Evolutionary conservation across 2,329 filamentous ascomycete species (phyloP), one percentile per base, ranked within the genome.

Genomic region (Rhexocercosporidium sp.): DNA sequence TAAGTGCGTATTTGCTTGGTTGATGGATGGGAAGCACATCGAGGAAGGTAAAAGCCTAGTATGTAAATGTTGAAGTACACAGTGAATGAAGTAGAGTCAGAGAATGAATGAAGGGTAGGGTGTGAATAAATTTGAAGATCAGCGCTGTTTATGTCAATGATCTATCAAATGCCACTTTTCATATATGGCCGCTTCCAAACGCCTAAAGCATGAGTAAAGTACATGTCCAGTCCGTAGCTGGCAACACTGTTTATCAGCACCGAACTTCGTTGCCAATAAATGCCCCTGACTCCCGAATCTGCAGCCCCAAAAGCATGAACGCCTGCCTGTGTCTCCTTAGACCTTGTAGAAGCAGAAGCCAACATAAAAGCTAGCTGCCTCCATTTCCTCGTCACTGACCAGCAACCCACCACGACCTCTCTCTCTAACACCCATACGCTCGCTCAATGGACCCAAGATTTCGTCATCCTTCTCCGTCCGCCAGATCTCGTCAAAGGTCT

Each of bases 281-380:
- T 34, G 18, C 16, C 59, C 11, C 3, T 9, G 11, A 49, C 29
- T 22, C 44, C 59, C 44, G 4, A 61, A 61, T 34, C 49, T 31
- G 56, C 37, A 61, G 9, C 12, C 7, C 1, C 20, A 22, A 22
- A 29, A 22, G 41, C 11, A 14, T n/a, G 16, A 18, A 31, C 14
- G 51, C 20, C 57, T 8, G 22, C 11, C 25, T 34, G 9, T 16
- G 12, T 71, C 84, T 37, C 34, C 53, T 56, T 22, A 96, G 54
- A 96, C 93, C 83, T 97, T 97, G 81, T 97, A 97, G 80, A 98
- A 98, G 81, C 94, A 97, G 76, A 98, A 98, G 1, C 92, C 94
- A 74, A 96, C 88, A 77, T 98, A 98, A 77, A 98, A 97, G 74
- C 87, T 89, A 12, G 91, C 93, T 53, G 96, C 96, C 79, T 98